phyloP scores from a whole-genome alignment of 176 grass and related monocot species.

The Puccinellia tenuiflora region DNA sequence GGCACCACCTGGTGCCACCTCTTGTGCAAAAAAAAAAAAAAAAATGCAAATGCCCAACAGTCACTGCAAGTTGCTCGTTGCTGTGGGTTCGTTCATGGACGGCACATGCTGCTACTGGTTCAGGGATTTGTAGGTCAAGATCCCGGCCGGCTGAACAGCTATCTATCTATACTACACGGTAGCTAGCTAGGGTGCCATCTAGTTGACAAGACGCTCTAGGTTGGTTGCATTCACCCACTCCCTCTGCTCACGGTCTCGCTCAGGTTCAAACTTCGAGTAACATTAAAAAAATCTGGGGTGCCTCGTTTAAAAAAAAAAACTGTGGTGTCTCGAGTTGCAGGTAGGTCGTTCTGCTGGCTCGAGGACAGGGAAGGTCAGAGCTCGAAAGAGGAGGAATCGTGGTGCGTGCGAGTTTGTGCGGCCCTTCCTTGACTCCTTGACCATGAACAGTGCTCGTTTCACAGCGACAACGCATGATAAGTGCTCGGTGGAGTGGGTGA shows the following conservation, averaged over 20 bases:
- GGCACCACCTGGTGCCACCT: no score
- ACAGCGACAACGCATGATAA: no score
- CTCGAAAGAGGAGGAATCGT: constrained; percentile 7
- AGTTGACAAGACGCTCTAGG: constrained; percentile 25
- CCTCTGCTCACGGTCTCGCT: neutral
- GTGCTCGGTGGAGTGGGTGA: neutral
- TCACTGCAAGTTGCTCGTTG: neutral
- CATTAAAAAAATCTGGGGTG: neutral
- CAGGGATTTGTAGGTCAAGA: neutral
- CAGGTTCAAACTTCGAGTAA: neutral
- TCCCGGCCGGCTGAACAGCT: constrained; percentile 9
- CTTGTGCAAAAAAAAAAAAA: no score
- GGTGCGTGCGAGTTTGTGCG: constrained; percentile 21
- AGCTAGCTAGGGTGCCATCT: constrained; percentile 1
- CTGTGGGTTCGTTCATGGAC: neutral
- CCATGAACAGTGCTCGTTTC: neutral
- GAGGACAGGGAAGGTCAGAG: neutral
- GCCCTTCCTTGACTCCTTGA: neutral
- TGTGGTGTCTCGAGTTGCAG: neutral
- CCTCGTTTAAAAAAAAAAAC: neutral
- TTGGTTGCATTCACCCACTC: constrained; percentile 1
- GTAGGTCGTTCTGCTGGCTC: constrained; percentile 22
- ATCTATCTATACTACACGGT: neutral
- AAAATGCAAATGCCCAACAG: neutral
- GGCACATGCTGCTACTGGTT: constrained; percentile 37